phyloP scores from a whole-genome alignment of 768 basidiomycete species.

The Trametes cingulata region DNA sequence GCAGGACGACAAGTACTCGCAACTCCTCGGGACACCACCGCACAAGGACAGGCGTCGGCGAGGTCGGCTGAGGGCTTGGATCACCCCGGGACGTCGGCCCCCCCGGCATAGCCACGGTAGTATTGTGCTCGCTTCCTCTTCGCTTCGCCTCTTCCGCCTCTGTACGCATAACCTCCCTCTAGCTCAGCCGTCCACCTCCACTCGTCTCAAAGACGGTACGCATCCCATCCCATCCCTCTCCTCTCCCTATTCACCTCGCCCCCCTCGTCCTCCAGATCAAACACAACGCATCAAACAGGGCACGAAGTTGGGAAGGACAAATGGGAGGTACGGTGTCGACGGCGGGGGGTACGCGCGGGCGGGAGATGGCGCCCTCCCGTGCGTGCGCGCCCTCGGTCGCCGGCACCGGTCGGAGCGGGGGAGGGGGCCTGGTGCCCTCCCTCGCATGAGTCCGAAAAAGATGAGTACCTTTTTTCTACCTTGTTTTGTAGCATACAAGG shows the following conservation, averaged over 20 bases:
- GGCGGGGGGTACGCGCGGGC: not conserved
- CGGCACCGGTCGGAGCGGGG: not conserved
- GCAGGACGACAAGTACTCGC: too few relatives aligned
- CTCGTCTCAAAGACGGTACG: too few relatives aligned
- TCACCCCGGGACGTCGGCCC: slow-evolving; percentile 1
- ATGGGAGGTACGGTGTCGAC: not conserved
- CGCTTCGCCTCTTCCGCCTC: not conserved
- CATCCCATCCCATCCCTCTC: too few relatives aligned
- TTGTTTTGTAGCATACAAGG: not conserved
- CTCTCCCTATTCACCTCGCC: too few relatives aligned
- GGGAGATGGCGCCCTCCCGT: slow-evolving; percentile 11
- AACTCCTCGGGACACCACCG: too few relatives aligned
- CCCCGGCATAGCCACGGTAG: not conserved
- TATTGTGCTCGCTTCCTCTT: not conserved
- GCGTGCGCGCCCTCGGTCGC: not conserved
- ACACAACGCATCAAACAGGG: not conserved
- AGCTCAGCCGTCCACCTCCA: not conserved
- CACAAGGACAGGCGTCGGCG: not conserved
- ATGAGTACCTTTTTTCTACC: not conserved
- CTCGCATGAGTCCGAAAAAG: not conserved
- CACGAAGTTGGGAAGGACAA: not conserved
- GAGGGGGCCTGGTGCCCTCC: slow-evolving; percentile 6
- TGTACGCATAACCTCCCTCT: not conserved
- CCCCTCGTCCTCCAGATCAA: not conserved
- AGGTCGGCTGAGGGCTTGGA: slow-evolving; percentile 6